phyloP scores from a whole-genome alignment of 2,329 filamentous ascomycete species.

The Setomelanomma holmii region DNA sequence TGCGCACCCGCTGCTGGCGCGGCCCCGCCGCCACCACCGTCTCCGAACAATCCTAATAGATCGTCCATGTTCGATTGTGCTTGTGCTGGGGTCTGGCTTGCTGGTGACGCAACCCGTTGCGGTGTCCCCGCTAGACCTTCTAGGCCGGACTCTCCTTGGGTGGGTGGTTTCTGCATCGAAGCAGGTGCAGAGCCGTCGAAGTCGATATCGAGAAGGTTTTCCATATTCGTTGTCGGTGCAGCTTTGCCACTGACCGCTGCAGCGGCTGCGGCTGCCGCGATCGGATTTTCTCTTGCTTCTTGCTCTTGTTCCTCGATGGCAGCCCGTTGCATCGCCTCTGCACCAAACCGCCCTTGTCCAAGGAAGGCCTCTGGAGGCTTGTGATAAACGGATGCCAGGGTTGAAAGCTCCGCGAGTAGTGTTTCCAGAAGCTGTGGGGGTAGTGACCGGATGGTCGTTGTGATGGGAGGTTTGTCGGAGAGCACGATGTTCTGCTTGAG shows the following conservation, averaged over 20 bases:
- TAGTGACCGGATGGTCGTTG: slow-evolving; percentile 89
- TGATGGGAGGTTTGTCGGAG: slow-evolving; percentile 92
- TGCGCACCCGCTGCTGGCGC: slow-evolving; percentile 39
- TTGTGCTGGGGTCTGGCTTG: slow-evolving; percentile 49
- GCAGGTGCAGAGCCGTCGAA: slow-evolving; percentile 93
- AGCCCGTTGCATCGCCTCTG: slow-evolving; percentile 91
- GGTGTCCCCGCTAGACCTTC: slow-evolving; percentile 69
- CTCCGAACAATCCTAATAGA: slow-evolving; percentile 72
- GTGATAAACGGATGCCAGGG: slow-evolving; percentile 96
- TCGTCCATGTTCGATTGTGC: slow-evolving; percentile 76
- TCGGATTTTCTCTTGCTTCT: slow-evolving; percentile 90
- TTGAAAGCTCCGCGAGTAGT: slow-evolving; percentile 90
- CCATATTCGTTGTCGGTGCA: slow-evolving; percentile 75
- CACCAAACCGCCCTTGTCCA: slow-evolving; percentile 90
- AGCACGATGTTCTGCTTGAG: slow-evolving; percentile 76
- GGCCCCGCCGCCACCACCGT: slow-evolving; percentile 45
- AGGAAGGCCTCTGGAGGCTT: slow-evolving; percentile 98
- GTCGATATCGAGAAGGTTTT: slow-evolving; percentile 95
- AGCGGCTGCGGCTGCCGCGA: slow-evolving; percentile 81
- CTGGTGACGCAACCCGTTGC: slow-evolving; percentile 71
- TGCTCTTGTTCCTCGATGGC: slow-evolving; percentile 96
- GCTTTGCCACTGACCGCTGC: slow-evolving; percentile 64
- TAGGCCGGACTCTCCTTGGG: slow-evolving; percentile 57
- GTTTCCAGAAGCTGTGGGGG: slow-evolving; percentile 84
- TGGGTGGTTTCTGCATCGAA: slow-evolving; percentile 73